phyloP scores from a whole-genome alignment of 75 land plant genomes.

The Sequoiadendron giganteum region DNA sequence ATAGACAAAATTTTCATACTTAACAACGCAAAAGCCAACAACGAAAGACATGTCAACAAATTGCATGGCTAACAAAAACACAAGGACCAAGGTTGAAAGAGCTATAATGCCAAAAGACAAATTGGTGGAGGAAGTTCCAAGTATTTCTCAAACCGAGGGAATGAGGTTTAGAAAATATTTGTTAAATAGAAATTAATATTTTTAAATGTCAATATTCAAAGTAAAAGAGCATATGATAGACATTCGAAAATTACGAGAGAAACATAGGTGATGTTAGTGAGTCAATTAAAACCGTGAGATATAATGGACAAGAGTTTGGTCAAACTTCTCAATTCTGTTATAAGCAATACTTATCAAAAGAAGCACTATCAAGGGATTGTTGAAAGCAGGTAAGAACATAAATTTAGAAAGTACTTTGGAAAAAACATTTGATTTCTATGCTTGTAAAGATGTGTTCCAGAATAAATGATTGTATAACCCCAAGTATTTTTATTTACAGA shows the following conservation, averaged over 20 bases:
- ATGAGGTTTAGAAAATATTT: no score
- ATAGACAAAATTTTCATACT: no score
- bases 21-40: no score
- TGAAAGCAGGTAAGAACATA: not conserved
- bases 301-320: not conserved
- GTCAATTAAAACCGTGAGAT: not conserved
- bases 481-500: not conserved
- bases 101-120: no score
- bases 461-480: not conserved
- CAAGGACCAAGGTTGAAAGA: no score
- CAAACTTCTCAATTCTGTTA: not conserved
- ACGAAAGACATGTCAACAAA: no score
- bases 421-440: not conserved
- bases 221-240: not conserved
- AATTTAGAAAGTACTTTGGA: not conserved
- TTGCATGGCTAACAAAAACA: no score
- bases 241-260: not conserved
- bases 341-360: not conserved
- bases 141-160: no score
- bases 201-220: not conserved
- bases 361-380: not conserved
- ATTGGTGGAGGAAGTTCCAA: no score
- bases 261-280: not conserved
- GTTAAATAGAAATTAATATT: not conserved
- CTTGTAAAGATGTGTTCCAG: not conserved